Conservation (phyloP, 192 early-diverging fungal genomes). For the Geranomyces variabilis region DNA sequence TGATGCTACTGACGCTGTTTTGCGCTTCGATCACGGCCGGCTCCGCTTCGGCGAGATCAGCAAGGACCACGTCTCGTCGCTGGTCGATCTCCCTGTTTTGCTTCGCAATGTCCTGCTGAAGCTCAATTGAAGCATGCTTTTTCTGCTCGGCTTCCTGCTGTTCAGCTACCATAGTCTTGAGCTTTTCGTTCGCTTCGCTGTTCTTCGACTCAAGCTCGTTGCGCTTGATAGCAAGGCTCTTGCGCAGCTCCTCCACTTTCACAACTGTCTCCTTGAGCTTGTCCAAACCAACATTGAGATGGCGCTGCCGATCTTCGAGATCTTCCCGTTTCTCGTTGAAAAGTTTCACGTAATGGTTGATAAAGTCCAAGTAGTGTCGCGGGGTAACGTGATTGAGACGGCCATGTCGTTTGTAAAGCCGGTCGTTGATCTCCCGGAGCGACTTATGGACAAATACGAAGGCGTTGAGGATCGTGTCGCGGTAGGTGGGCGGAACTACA, state of each 20-base stretch:
- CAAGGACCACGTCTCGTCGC: slow-evolving; percentile 77
- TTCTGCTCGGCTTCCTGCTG: slow-evolving; percentile 93
- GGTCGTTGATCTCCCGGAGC: slow-evolving; percentile 81
- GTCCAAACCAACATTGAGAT: slow-evolving; percentile 96
- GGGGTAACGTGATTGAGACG: slow-evolving; percentile 90
- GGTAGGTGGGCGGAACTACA: slow-evolving; percentile 70
- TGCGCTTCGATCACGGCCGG: slow-evolving; percentile 96
- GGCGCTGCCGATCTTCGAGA: slow-evolving; percentile 97
- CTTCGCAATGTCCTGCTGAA: slow-evolving; percentile 73
- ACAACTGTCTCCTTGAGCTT: slow-evolving; percentile 92
- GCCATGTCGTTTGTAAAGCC: slow-evolving; percentile 80
- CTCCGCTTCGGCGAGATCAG: slow-evolving; percentile 92
- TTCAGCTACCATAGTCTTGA: slow-evolving; percentile 92
- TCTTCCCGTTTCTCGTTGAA: slow-evolving; percentile 92
- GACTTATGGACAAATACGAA: slow-evolving; percentile 94
- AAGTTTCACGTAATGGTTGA: slow-evolving; percentile 86
- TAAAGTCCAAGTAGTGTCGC: slow-evolving; percentile 97
- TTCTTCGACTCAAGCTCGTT: slow-evolving; percentile 85
- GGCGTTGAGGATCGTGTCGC: slow-evolving; percentile 86
- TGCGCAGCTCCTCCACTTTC: slow-evolving; percentile 93
- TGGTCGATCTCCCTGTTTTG: slow-evolving; percentile 80
- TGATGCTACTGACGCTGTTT: slow-evolving; percentile 91
- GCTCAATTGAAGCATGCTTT: slow-evolving; percentile 76
- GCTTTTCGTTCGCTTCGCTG: slow-evolving; percentile 90
- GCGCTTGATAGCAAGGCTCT: slow-evolving; percentile 82